These are phyloP conservation scores for Crithidia expoeki DNA, from an alignment of 208 protist genomes.

Conservation along the genomic window DNA sequence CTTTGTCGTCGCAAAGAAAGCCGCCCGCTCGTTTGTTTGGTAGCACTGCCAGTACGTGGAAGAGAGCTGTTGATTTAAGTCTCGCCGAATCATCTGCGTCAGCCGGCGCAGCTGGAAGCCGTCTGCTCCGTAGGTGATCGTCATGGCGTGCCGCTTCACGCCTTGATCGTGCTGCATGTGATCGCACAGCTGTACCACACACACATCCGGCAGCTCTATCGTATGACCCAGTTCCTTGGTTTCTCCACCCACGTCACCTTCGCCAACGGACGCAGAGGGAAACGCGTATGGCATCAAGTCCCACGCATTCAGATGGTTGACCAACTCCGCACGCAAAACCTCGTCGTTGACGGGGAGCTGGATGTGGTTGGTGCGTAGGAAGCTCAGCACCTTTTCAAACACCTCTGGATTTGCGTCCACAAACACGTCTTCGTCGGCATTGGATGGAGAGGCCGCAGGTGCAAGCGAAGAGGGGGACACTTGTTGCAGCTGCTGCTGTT, in stretches of 20 bases:
- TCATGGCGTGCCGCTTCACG: conserved; percentile 87
- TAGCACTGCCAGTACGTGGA: conserved; percentile 92
- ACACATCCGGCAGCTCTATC: conserved; percentile 71
- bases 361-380: conserved; percentile 68
- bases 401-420: conserved; percentile 80
- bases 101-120: conserved; percentile 80
- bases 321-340: conserved; percentile 66
- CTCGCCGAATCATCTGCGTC: conserved; percentile 69
- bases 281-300: conserved; percentile 79
- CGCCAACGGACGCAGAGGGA: conserved; percentile 26
- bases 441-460: neutral
- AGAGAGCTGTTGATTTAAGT: conserved; percentile 77
- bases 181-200: conserved; percentile 87
- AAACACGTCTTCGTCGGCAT: conserved; percentile 54
- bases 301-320: conserved; percentile 68
- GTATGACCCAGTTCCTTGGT: neutral
- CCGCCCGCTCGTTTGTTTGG: conserved; percentile 85
- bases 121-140: conserved; percentile 87
- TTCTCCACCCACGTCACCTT: conserved; percentile 10
- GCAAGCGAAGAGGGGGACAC: neutral
- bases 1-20: conserved; percentile 88
- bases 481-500: neutral
- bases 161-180: conserved; percentile 89
- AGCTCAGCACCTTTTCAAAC: conserved; percentile 77
- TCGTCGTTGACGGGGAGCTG: conserved; percentile 67